Evolutionary conservation across 192 early-diverging fungal species (phyloP), one percentile per base, ranked within the genome.

Genomic region (Anaeromyces robustus): DNA sequence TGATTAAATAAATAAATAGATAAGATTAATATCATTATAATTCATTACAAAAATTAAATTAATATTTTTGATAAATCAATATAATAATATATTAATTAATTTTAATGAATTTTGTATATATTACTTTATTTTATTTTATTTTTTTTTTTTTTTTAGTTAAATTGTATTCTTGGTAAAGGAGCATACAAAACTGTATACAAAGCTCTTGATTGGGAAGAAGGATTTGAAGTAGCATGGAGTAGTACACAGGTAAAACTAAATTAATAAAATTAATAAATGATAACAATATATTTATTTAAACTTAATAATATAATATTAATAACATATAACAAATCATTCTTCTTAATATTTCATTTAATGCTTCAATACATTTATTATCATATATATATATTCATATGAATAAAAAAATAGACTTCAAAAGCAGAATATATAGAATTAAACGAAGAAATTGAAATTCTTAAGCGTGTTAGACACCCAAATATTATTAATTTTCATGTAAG

Each of bases 171-270:
- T 14, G 94, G 94, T 41, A 92, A 91, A 83, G 95, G 95, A 12
- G 95, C 95, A 14, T 94, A 94, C 87, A 96, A 96, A 83, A 90
- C 94, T 80, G 95, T 96, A 13, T 96, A 89, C 87, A 94, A 94
- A 83, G 92, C 92, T 37, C 92, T 94, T 83, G 95, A 96, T 84
- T 89, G 92, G 43, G 95, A 96, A 80, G 93, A 95, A 81, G 95
- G 95, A 78, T 91, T 95, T 34, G 95, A 96, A 84, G 94, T 96
- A 18, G 95, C 95, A 30, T 96, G 95, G 95, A 96, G 95, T 86
- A 92, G 92, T 82, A 87, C 95, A 31, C 90, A 92, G 30, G 82
- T 92, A 78, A 86, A 91, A 77, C 78, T 84, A 78, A 41, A 83
- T 34, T 34, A 34, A 7, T 34, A 34, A 34, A 7, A 34, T 3